Percentiles rank a stretch among this genome's conserved stretches.
Conservation (phyloP, 352 stramenopile genomes). For the Paralagenidium karlingii region DNA sequence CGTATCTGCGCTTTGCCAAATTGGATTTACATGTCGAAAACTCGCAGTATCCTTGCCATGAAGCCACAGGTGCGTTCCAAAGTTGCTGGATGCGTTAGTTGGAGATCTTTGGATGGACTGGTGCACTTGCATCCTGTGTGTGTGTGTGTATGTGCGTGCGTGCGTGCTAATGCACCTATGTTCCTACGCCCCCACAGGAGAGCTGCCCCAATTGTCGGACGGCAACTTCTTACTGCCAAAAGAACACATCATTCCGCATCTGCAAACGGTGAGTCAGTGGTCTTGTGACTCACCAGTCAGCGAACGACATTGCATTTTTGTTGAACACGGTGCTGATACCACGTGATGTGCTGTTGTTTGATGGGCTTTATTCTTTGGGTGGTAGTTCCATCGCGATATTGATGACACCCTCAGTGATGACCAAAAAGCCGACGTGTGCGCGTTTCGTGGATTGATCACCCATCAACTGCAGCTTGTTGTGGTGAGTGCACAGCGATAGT, state of each 20-base stretch:
- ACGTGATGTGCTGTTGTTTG: background rate
- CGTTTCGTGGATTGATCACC: constrained; percentile 68
- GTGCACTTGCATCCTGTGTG: too few relatives aligned
- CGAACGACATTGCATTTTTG: background rate
- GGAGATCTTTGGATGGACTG: background rate
- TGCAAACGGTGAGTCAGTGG: constrained; percentile 49
- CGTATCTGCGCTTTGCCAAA: constrained; percentile 66
- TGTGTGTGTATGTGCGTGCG: too few relatives aligned
- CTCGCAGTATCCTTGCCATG: constrained; percentile 69
- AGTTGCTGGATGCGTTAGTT: background rate
- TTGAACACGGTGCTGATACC: background rate
- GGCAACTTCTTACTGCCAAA: constrained; percentile 79
- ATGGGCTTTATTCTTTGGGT: background rate
- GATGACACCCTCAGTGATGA: constrained; percentile 47
- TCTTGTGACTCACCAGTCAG: background rate
- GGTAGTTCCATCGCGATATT: constrained; percentile 72
- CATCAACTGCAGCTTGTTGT: constrained; percentile 76
- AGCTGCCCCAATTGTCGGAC: constrained; percentile 74
- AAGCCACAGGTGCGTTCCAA: constrained; percentile 46
- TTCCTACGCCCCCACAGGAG: too few relatives aligned
- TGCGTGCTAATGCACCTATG: too few relatives aligned
- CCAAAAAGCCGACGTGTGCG: constrained; percentile 72
- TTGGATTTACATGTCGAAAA: constrained; percentile 76
- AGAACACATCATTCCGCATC: constrained; percentile 75
- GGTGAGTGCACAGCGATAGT: too few relatives aligned